Evolutionary conservation across 1,139 yeast species (phyloP), one percentile per base, ranked within the genome.

Genomic region (Nakaseomyces delphensis): DNA sequence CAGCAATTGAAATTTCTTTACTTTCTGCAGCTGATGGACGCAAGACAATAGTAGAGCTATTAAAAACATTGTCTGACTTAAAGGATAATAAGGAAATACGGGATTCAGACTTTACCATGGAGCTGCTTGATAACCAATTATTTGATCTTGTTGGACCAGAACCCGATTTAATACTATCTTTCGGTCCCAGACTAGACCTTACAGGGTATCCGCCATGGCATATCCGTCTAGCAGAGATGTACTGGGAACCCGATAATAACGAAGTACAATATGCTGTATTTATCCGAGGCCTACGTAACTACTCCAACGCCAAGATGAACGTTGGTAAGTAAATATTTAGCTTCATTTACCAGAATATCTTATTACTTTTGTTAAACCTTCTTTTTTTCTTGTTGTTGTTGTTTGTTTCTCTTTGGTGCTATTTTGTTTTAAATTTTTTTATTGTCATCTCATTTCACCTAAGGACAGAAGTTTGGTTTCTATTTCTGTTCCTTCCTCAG

Each of bases 121-220:
- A 77, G 31, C 70, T 83, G 43, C 76, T 91, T 40, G 87, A 87
- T 60, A 77, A 74, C 46, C 94, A 86, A 58, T 69, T 86, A 50
- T 68, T 72, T 27, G 85, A 79, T 52, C 68, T 86, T 43, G 91
- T 87, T 24, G 93, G 95, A 2, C 74, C 73, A 11, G 98, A 91
- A 60, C 97, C 98, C 0, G 98, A 93, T 59, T 69, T 91, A 50
- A 69, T 91, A 42, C 70, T 91, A 35, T 67, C 84, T 44, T 91
- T 91, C 63, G 86, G 87, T n/a, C 95, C 96, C 7, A 69, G 70
- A 16, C 69, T 91, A 50, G 94, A 87, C 59, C 71, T 91, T 42
- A 94, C 87, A 62, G 96, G 95, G 24, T 93, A 81, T 62, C 97
- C 98, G 13, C 99, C 99, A 21, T 91, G 98, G 98, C 97, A 91